Base-by-base conservation (phyloP, 1,284 basidiomycete genomes). In the Ustilago curta region DNA sequence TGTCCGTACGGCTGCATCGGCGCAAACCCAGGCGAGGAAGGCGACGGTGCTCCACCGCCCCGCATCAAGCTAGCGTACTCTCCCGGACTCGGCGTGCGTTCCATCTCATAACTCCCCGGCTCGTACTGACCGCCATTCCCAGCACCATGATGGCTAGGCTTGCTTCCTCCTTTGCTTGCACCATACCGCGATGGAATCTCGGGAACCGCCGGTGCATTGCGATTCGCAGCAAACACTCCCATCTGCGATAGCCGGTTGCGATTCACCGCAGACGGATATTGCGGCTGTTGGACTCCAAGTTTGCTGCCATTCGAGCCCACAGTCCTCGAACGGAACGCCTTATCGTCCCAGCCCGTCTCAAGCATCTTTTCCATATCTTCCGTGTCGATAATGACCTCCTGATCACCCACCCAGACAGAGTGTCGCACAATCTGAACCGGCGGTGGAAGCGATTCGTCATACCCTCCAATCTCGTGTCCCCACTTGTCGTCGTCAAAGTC, bases 401-500 rank as follows among this genome's bases (percentile, higher is more conserved):
- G 66, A 11, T 77, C 76, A 7, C 70, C 78, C 4, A 77, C 67
- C 77, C 77, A 79, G 11, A 80, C 69, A 27, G 77, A 78, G 29
- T 82, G 79, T 2, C 79, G 57, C 7, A 81, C 70, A 48, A 80
- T 76, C 40, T 69, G 75, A 4, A 78, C 70, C n/a, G 80, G 79
- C 5, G 80, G 80, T 21, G 80, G 79, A 14, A 76, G 45, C 19
- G 66, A 50, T 59, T 78, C 78, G 43, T 84, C 81, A 48, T 85
- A 85, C 11, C 68, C 79, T 21, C 87, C 87, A 49, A 88, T 86
- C 65, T 87, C 86, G n/a, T 80, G 84, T 51, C 87, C 94, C 95
- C 95, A 98, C 47, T 92, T 90, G 84, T 99, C 96, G 44, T 96
- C 95, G 52, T 97, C 94, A 85, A 62, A 80, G 82, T 73, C 79